These are phyloP conservation scores for Zoysia matrella DNA, from an alignment of 202 grass and related monocot species.

Conservation along the genomic window DNA sequence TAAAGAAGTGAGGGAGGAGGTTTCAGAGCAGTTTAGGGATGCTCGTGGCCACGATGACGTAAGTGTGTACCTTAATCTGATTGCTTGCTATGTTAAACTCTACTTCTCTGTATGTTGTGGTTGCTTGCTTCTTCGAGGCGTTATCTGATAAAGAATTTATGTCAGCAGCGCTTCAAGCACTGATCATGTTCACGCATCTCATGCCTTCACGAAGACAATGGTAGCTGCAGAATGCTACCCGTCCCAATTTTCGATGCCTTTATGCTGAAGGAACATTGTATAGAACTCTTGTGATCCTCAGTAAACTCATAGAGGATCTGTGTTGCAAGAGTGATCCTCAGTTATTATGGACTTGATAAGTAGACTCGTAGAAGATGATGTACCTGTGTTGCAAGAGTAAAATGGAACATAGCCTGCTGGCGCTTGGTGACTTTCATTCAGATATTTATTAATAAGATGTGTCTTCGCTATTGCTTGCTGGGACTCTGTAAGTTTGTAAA, in stretches of 20 bases:
- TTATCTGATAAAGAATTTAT: slow-evolving; percentile 21
- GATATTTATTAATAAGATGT: slow-evolving; percentile 19
- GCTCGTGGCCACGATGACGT: slow-evolving; percentile 49
- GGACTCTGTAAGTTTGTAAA: neutral
- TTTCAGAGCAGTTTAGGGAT: slow-evolving; percentile 60
- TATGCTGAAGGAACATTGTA: neutral
- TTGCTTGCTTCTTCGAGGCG: neutral
- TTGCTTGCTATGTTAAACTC: neutral
- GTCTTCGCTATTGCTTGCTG: neutral
- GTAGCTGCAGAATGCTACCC: neutral
- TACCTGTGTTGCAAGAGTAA: neutral
- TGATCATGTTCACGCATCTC: neutral
- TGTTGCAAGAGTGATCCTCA: too few relatives aligned
- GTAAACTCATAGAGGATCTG: too few relatives aligned
- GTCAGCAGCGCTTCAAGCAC: slow-evolving; percentile 50
- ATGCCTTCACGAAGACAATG: neutral
- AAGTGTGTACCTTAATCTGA: neutral
- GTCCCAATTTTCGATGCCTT: neutral
- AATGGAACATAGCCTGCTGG: neutral
- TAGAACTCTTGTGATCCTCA: neutral
- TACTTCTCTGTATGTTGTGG: too few relatives aligned
- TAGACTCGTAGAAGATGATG: neutral
- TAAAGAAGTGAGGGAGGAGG: slow-evolving; percentile 57
- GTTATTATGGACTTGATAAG: neutral
- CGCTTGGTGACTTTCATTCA: neutral